phyloP scores from a whole-genome alignment of 2,329 filamentous ascomycete genomes.

The Parastagonospora avenae region DNA sequence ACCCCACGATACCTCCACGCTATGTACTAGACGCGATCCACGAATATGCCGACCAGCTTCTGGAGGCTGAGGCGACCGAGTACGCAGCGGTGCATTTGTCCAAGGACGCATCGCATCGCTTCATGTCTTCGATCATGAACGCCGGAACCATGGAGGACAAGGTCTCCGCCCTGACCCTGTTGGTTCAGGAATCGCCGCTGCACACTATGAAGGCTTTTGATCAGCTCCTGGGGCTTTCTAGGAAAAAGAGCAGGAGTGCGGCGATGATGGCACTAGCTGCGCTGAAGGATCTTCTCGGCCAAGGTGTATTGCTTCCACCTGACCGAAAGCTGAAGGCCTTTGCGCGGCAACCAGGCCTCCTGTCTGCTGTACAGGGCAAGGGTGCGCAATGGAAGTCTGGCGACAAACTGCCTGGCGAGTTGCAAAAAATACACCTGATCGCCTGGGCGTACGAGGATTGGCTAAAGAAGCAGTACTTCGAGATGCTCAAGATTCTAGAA shows the following conservation, averaged over 20 bases:
- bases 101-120: constrained; percentile 88
- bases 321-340: constrained; percentile 84
- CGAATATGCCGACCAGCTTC: constrained; percentile 72
- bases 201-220: constrained; percentile 92
- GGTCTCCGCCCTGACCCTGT: constrained; percentile 90
- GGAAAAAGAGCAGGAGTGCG: constrained; percentile 90
- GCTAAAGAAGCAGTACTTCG: constrained; percentile 92
- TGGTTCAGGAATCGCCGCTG: constrained; percentile 93
- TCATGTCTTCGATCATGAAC: constrained; percentile 95
- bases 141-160: constrained; percentile 97
- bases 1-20: constrained; percentile 55
- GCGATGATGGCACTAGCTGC: constrained; percentile 92
- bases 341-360: constrained; percentile 75
- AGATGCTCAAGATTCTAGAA: constrained; percentile 88
- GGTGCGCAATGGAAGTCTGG: constrained; percentile 68
- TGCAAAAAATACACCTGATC: constrained; percentile 79
- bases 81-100: constrained; percentile 75
- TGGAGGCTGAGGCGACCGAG: constrained; percentile 76
- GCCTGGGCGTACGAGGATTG: constrained; percentile 94
- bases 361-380: constrained; percentile 70
- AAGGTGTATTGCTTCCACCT: constrained; percentile 81
- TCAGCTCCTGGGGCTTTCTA: constrained; percentile 78
- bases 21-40: constrained; percentile 64
- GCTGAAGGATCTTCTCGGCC: constrained; percentile 90
- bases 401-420: constrained; percentile 72